Percentiles rank a stretch among this genome's conserved stretches.
These are phyloP conservation scores for Trichoderma erinaceum DNA, from an alignment of 495 filamentous ascomycete species.

Conservation along the genomic window DNA sequence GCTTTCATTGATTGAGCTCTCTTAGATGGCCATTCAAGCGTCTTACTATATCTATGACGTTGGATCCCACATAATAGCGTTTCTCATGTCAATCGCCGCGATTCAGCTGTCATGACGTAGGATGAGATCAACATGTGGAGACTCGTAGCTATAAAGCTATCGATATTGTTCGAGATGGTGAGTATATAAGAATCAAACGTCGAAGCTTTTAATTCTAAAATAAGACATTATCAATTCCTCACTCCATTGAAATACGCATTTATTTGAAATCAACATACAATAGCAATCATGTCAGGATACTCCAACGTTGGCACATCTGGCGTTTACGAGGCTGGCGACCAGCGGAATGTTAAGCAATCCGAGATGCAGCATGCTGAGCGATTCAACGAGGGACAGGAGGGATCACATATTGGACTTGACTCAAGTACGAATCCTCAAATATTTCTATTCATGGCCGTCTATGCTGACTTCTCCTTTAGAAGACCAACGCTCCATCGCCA, in stretches of 20 bases:
- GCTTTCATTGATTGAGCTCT: not conserved
- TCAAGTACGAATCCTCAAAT: constrained; percentile 49
- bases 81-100: not conserved
- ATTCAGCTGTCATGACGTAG: not conserved
- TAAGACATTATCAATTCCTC: not conserved
- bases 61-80: not conserved
- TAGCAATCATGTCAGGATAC: constrained; percentile 30
- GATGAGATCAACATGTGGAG: constrained; percentile 2
- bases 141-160: not conserved
- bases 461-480: constrained; percentile 39
- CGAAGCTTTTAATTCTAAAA: not conserved
- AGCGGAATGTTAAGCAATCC: constrained; percentile 56
- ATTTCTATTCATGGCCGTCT: not conserved
- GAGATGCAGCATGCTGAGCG: constrained; percentile 45
- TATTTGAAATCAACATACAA: not conserved
- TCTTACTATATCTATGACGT: not conserved
- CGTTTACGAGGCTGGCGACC: constrained; percentile 55
- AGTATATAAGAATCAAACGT: not conserved
- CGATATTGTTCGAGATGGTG: not conserved
- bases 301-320: constrained; percentile 38
- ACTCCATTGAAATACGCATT: not conserved
- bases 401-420: constrained; percentile 63
- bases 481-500: constrained; percentile 73
- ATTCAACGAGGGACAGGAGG: constrained; percentile 60
- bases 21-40: too few relatives aligned